phyloP scores from a whole-genome alignment of 2,329 filamentous ascomycete species.

The Fusarium domesticum region DNA sequence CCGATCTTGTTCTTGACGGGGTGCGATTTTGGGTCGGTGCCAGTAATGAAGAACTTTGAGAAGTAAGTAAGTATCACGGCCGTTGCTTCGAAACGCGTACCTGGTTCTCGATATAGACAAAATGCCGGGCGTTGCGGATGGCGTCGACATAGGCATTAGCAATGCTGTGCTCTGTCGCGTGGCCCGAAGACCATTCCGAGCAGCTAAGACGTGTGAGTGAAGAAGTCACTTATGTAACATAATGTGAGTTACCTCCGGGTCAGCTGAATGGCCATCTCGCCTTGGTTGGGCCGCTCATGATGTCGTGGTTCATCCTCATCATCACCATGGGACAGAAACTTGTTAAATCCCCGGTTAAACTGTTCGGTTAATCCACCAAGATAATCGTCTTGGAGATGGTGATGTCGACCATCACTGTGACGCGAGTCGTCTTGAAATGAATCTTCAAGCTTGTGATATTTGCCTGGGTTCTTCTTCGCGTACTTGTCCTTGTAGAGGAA shows the following conservation, averaged over 20 bases:
- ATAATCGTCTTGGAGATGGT: conserved; percentile 30
- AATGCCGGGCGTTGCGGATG: conserved; percentile 67
- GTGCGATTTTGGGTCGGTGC: conserved; percentile 65
- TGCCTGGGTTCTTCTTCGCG: conserved; percentile 46
- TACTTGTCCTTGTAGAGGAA: conserved; percentile 88
- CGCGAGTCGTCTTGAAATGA: conserved; percentile 3
- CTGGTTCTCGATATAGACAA: conserved; percentile 77
- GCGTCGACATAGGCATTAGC: conserved; percentile 77
- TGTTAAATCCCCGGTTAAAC: conserved; percentile 40
- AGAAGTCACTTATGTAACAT: background rate
- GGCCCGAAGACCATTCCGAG: conserved; percentile 51
- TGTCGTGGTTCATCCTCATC: conserved; percentile 15
- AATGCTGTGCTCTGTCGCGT: conserved; percentile 69
- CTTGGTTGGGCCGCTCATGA: conserved; percentile 10
- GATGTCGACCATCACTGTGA: conserved; percentile 13
- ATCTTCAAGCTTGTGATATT: conserved; percentile 41
- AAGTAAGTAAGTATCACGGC: background rate
- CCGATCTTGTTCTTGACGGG: conserved; percentile 78
- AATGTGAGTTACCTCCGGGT: conserved; percentile 44
- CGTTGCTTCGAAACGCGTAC: conserved; percentile 28
- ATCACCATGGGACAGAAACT: conserved; percentile 37
- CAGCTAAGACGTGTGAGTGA: conserved; percentile 35
- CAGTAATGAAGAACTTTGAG: conserved; percentile 77
- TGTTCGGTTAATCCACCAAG: conserved; percentile 45
- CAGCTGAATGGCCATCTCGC: conserved; percentile 45